phyloP scores from a whole-genome alignment of 192 early-diverging fungal genomes.

The Chytriomyces sp. region DNA sequence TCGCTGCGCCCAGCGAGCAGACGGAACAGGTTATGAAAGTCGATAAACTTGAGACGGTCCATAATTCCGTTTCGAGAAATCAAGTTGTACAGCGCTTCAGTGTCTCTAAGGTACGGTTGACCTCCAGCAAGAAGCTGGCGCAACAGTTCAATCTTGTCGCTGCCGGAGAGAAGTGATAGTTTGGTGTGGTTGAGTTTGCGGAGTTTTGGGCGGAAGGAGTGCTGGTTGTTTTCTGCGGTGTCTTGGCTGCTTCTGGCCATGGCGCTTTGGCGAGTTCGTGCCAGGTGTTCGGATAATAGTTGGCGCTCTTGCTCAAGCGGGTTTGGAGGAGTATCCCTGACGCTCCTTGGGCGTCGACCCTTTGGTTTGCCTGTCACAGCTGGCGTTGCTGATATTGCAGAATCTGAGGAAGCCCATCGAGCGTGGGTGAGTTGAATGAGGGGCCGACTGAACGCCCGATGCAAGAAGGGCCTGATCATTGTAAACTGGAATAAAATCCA shows the following conservation, averaged over 20 bases:
- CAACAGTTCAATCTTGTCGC: slow-evolving; percentile 10
- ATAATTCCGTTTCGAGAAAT: background rate
- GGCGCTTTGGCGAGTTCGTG: background rate
- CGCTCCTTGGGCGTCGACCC: slow-evolving; percentile 5
- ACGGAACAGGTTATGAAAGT: slow-evolving; percentile 18
- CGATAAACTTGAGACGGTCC: background rate
- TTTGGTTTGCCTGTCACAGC: background rate
- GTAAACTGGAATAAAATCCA: no score
- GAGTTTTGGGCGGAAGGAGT: background rate
- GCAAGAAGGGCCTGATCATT: no score
- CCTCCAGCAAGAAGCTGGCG: slow-evolving; percentile 13
- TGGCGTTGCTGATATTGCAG: background rate
- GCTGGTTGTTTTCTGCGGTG: background rate
- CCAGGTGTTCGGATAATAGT: background rate
- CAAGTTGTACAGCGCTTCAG: background rate
- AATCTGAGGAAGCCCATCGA: background rate
- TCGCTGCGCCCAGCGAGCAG: background rate
- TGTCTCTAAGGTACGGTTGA: background rate
- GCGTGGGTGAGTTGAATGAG: no score
- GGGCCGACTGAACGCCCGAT: no score
- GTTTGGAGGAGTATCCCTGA: slow-evolving; percentile 12
- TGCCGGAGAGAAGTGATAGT: background rate
- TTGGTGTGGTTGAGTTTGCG: slow-evolving; percentile 12
- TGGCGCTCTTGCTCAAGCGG: slow-evolving; percentile 1
- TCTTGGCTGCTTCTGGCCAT: background rate